A percentile compares a stretch with the other conserved stretches of the same genome.
phyloP scores from a whole-genome alignment of 2,329 filamentous ascomycete genomes.

The Sordariomycetes sp. region DNA sequence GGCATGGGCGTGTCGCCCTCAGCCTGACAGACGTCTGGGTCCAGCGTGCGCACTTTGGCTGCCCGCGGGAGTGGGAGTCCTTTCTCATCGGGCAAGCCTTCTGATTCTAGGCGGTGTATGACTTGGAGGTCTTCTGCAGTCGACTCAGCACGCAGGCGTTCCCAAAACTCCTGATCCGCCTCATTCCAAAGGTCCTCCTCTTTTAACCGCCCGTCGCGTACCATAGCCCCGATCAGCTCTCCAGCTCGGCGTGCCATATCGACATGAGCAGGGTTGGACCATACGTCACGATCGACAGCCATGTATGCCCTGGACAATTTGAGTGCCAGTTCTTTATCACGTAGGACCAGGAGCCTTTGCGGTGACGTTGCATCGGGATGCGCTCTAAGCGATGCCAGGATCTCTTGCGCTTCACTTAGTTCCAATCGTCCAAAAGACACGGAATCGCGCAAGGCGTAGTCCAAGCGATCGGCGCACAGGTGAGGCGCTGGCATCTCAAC shows the following conservation, averaged over 20 bases:
- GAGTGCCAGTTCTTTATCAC: constrained; percentile 17
- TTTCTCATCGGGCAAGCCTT: no score
- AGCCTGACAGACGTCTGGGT: no score
- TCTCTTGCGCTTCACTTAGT: constrained; percentile 14
- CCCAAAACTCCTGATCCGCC: constrained; percentile 25
- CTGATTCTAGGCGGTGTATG: no score
- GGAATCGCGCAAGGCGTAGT: constrained; percentile 26
- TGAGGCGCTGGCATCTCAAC: constrained; percentile 26
- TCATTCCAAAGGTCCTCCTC: constrained; percentile 21
- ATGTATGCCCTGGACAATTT: constrained; percentile 21
- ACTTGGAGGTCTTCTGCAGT: constrained; percentile 4
- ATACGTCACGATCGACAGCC: constrained; percentile 22
- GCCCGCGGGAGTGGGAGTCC: no score
- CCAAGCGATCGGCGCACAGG: constrained; percentile 28
- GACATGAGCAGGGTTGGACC: constrained; percentile 24
- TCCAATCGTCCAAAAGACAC: constrained; percentile 20
- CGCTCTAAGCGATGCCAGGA: constrained; percentile 17
- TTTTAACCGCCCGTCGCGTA: constrained; percentile 11
- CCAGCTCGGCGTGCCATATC: constrained; percentile 23
- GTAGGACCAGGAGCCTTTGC: constrained; percentile 20
- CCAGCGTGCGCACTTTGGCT: no score
- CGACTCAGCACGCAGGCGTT: background rate
- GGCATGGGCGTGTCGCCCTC: no score
- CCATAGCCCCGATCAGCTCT: constrained; percentile 18
- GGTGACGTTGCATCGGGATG: constrained; percentile 15